A percentile compares a stretch with the other conserved stretches of the same genome.
Evolutionary conservation across 345 rosid species (phyloP).

Genomic region (Syzygium jambos): DNA sequence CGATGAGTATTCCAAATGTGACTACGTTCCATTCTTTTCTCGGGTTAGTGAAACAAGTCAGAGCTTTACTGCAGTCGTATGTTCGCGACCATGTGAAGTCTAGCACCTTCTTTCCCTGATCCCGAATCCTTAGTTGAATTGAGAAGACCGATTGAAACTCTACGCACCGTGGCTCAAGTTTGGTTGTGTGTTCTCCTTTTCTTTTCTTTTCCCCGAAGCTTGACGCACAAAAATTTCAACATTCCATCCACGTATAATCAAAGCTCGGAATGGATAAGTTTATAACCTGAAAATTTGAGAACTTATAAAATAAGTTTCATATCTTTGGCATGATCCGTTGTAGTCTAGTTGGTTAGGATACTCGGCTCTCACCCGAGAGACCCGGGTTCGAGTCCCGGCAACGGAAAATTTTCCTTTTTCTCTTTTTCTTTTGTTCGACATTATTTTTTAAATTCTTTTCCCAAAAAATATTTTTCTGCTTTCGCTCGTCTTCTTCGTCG

Average conservation of each 20-base stretch:
- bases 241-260: background rate
- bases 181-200: background rate
- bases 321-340: constrained; percentile 1
- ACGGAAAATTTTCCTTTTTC: background rate
- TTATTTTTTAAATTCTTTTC: background rate
- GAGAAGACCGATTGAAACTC: too few relatives aligned
- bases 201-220: background rate
- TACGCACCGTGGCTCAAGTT: background rate
- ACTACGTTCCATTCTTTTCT: background rate
- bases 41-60: background rate
- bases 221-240: rapidly evolving
- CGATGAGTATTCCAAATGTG: background rate
- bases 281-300: too few relatives aligned
- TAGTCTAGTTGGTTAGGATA: constrained; percentile 45
- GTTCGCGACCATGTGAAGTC: too few relatives aligned
- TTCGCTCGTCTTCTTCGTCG: background rate
- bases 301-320: rapidly evolving
- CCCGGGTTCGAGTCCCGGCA: constrained; percentile 40
- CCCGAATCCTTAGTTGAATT: background rate
- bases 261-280: background rate
- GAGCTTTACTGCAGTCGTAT: background rate
- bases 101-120: background rate
- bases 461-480: background rate
- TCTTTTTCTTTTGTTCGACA: background rate
- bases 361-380: constrained; percentile 46